These are phyloP conservation scores for Exserohilum rostratum DNA, from an alignment of 2,329 filamentous ascomycete species.

Conservation along the genomic window DNA sequence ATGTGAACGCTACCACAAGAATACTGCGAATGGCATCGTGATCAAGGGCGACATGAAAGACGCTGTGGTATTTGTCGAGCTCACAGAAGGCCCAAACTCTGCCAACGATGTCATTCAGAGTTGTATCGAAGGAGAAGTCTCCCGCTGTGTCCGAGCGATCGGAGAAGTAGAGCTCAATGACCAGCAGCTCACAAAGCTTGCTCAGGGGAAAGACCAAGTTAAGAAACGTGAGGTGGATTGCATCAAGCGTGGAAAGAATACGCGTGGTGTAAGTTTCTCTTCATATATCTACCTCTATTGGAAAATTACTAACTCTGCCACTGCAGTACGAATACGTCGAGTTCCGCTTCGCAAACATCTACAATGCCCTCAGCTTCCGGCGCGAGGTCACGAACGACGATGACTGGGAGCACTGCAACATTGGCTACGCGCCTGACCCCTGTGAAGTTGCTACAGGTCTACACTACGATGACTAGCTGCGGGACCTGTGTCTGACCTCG, in stretches of 20 bases:
- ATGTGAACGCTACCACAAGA: slow-evolving; percentile 41
- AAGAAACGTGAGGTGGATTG: slow-evolving; percentile 54
- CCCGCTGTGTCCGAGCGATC: slow-evolving; percentile 55
- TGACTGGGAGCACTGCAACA: slow-evolving; percentile 55
- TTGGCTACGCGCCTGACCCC: slow-evolving; percentile 53
- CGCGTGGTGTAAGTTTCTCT: slow-evolving; percentile 48
- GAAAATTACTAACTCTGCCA: slow-evolving; percentile 12
- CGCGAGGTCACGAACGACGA: slow-evolving; percentile 47
- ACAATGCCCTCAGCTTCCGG: slow-evolving; percentile 55
- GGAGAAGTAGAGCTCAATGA: slow-evolving; percentile 51
- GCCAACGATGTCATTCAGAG: slow-evolving; percentile 51
- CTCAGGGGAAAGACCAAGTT: slow-evolving; percentile 36
- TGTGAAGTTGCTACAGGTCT: slow-evolving; percentile 39
- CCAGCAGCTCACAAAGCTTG: slow-evolving; percentile 46
- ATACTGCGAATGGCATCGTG: slow-evolving; percentile 45
- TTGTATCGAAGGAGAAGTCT: slow-evolving; percentile 49
- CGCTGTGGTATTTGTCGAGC: slow-evolving; percentile 38
- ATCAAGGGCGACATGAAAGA: slow-evolving; percentile 26
- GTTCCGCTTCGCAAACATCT: slow-evolving; percentile 57
- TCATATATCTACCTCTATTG: not conserved
- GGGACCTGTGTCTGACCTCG: slow-evolving; percentile 4
- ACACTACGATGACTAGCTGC: slow-evolving; percentile 34
- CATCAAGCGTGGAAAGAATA: slow-evolving; percentile 51
- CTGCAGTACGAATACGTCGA: slow-evolving; percentile 51
- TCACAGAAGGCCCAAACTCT: slow-evolving; percentile 31